Percentiles rank a stretch among this genome's conserved stretches.
Conservation (phyloP, 768 basidiomycete species). For the Leccinum barrowsii region DNA sequence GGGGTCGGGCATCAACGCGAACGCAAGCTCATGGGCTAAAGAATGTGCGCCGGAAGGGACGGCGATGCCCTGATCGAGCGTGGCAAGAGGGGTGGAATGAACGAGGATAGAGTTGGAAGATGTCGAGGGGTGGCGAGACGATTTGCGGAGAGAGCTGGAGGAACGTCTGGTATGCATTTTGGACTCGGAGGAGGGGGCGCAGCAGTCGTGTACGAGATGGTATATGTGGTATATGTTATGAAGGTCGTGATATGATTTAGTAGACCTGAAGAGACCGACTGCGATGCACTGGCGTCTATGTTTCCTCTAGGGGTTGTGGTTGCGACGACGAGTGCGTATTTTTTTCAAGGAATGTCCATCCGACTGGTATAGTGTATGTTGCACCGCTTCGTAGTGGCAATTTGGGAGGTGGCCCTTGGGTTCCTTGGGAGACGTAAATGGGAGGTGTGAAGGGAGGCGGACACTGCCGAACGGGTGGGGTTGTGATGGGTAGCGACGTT, state of each 20-base stretch:
- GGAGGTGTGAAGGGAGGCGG: too few species aligned
- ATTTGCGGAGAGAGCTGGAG: constrained; percentile 28
- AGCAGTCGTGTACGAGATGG: not conserved
- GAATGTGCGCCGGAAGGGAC: constrained; percentile 47
- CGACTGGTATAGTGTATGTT: too few species aligned
- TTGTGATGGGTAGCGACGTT: too few species aligned
- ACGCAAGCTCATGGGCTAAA: constrained; percentile 83
- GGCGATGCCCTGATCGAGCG: constrained; percentile 29
- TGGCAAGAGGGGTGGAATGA: constrained; percentile 29
- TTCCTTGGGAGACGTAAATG: too few species aligned
- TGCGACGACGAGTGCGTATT: constrained; percentile 7
- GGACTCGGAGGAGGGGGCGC: not conserved
- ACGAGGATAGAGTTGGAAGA: constrained; percentile 16
- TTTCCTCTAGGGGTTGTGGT: not conserved
- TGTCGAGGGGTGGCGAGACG: constrained; percentile 29
- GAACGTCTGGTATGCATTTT: constrained; percentile 28
- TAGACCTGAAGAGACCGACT: constrained; percentile 13
- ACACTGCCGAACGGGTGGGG: too few species aligned
- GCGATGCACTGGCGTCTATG: not conserved
- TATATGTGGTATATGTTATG: constrained; percentile 11
- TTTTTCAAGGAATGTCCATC: not conserved
- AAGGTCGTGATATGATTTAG: constrained; percentile 2
- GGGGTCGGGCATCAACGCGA: constrained; percentile 86
- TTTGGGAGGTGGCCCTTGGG: too few species aligned
- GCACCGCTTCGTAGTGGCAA: too few species aligned